These are phyloP conservation scores for Colletotrichum sansevieriae DNA, from an alignment of 2,329 filamentous ascomycete species.

Conservation along the genomic window DNA sequence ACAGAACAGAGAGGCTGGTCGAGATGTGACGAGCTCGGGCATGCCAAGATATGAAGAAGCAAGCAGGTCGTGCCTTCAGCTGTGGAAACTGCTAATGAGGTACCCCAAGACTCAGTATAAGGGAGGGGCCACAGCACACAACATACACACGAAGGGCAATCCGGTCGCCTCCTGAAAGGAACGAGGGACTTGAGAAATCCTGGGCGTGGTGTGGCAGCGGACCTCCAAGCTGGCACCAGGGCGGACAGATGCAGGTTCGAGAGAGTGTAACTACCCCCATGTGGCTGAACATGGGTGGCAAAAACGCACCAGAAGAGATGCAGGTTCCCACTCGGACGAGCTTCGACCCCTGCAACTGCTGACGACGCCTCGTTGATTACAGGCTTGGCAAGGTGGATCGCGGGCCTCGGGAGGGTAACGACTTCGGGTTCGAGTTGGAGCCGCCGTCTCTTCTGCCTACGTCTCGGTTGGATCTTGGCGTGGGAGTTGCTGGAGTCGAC, in stretches of 20 bases:
- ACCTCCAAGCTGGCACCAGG: constrained; percentile 37
- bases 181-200: not conserved
- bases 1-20: not conserved
- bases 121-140: not conserved
- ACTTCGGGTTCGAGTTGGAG: constrained; percentile 33
- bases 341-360: constrained; percentile 31
- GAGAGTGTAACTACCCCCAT: not conserved
- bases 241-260: constrained; percentile 38
- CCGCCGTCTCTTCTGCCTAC: constrained; percentile 1
- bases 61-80: not conserved
- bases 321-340: constrained; percentile 31
- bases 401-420: constrained; percentile 20
- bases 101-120: constrained; percentile 21
- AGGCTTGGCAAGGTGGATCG: constrained; percentile 39
- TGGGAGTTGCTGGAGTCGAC: not conserved
- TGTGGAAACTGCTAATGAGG: constrained; percentile 5
- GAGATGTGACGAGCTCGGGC: not conserved
- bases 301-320: constrained; percentile 12
- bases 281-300: too few relatives aligned
- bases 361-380: constrained; percentile 41
- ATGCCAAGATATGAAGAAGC: constrained; percentile 28
- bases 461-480: constrained; percentile 18
- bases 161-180: not conserved
- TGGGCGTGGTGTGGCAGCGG: constrained; percentile 17
- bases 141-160: not conserved